A percentile compares a stretch with the other conserved stretches of the same genome.
Conservation (phyloP, 352 stramenopile species). For the Blastocystis sp. region DNA sequence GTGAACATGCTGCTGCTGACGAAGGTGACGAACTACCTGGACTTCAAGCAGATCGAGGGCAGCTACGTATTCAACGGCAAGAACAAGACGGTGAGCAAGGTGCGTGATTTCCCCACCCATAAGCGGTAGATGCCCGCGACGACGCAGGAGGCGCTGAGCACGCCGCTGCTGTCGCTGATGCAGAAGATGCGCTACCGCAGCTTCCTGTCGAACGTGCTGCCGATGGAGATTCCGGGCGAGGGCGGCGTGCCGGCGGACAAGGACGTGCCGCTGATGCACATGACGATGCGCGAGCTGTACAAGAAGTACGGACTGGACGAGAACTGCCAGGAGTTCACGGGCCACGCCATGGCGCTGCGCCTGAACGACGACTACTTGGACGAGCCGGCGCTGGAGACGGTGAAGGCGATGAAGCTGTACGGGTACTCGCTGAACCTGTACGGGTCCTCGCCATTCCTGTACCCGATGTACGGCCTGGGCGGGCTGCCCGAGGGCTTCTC, state of each 20-base stretch:
- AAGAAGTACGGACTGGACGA: conserved; percentile 93
- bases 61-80: conserved; percentile 97
- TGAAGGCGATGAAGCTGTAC: conserved; percentile 95
- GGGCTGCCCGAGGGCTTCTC: conserved; percentile 97
- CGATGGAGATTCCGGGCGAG: conserved; percentile 71
- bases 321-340: conserved; percentile 98
- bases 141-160: conserved; percentile 89
- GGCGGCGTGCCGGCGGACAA: conserved; percentile 69
- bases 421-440: conserved; percentile 92
- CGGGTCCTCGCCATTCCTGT: conserved; percentile 91
- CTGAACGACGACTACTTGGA: conserved; percentile 80
- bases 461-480: conserved; percentile 96
- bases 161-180: conserved; percentile 95
- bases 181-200: conserved; percentile 98
- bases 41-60: conserved; percentile 97
- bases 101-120: neutral
- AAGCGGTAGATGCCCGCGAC: conserved; percentile 92
- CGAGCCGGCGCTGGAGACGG: conserved; percentile 85
- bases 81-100: conserved; percentile 74
- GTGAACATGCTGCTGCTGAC: conserved; percentile 96
- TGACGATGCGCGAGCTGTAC: conserved; percentile 96
- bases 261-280: conserved; percentile 78
- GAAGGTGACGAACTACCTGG: conserved; percentile 95
- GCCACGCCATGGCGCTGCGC: conserved; percentile 94
- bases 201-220: conserved; percentile 91